phyloP scores from a whole-genome alignment of 176 grass and related monocot species.

The Oryza glaberrima region DNA sequence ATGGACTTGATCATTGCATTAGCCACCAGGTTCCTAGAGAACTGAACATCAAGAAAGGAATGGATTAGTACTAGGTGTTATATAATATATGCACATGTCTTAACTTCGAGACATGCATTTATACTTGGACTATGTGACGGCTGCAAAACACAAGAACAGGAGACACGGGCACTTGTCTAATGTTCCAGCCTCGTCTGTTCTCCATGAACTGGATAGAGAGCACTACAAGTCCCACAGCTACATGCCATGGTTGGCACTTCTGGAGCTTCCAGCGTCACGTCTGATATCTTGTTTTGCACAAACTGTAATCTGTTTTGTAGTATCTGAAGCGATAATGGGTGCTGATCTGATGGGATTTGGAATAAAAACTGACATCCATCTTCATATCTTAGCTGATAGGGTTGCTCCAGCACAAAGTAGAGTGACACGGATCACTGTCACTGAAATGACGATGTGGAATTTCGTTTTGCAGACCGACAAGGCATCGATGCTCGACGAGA shows the following conservation, averaged over 20 bases:
- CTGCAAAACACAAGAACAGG: not conserved
- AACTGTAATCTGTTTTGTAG: constrained; percentile 18
- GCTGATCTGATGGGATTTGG: constrained; percentile 16
- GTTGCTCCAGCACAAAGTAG: constrained; percentile 26
- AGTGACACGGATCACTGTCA: constrained; percentile 4
- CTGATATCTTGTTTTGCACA: constrained; percentile 13
- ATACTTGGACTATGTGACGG: not conserved
- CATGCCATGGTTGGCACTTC: constrained; percentile 26
- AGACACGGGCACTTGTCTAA: constrained; percentile 19
- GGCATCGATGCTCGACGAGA: constrained; percentile 97
- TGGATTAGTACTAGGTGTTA: not conserved
- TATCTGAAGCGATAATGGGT: constrained; percentile 37
- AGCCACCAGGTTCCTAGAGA: not conserved
- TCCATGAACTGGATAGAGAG: not conserved
- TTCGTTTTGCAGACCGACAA: constrained; percentile 88
- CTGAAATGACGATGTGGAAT: constrained; percentile 44
- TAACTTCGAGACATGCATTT: constrained; percentile 20
- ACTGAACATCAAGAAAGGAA: not conserved
- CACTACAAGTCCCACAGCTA: not conserved
- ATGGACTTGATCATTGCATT: constrained; percentile 1
- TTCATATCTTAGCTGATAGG: constrained; percentile 27
- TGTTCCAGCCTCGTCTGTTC: constrained; percentile 23
- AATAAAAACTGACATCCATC: constrained; percentile 34
- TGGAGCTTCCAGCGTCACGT: constrained; percentile 21
- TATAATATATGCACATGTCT: constrained; percentile 18